Evolutionary conservation across 306 rosid species (phyloP).

Genomic region (Calophaca sinica): DNA sequence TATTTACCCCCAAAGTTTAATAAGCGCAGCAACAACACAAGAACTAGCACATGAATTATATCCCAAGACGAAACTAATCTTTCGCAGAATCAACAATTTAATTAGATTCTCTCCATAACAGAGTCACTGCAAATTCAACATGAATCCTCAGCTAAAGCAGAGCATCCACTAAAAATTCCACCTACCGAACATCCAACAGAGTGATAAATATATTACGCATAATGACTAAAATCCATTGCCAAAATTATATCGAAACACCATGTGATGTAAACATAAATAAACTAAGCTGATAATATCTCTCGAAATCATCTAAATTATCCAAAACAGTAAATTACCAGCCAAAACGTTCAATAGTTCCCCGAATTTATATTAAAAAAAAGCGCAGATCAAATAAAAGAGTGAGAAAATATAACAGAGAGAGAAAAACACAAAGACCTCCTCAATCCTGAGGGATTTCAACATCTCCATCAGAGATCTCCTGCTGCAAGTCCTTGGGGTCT

Average conservation of each 20-base stretch:
- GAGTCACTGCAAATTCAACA: neutral
- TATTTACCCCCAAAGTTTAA: no score
- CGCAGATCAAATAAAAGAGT: slow-evolving; percentile 12
- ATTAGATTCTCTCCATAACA: neutral
- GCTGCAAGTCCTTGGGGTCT: slow-evolving; percentile 88
- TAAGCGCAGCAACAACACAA: neutral
- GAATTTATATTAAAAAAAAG: slow-evolving; percentile 45
- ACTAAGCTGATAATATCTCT: slow-evolving; percentile 36
- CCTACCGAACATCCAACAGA: neutral
- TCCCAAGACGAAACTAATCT: no score
- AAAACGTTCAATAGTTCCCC: slow-evolving; percentile 39
- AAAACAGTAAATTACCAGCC: slow-evolving; percentile 41
- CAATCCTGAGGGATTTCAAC: slow-evolving; percentile 83
- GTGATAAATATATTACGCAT: neutral
- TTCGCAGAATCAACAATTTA: neutral
- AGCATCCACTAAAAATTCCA: neutral
- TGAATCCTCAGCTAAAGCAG: neutral
- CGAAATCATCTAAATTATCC: slow-evolving; percentile 53
- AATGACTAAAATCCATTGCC: slow-evolving; percentile 6
- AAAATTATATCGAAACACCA: slow-evolving; percentile 32
- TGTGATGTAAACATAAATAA: slow-evolving; percentile 7
- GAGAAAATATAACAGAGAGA: neutral
- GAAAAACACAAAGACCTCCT: slow-evolving; percentile 32
- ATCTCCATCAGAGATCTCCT: slow-evolving; percentile 80
- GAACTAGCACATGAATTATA: no score